Conservation (phyloP, 1,139 yeast species). For the Arxiozyma telluris region DNA sequence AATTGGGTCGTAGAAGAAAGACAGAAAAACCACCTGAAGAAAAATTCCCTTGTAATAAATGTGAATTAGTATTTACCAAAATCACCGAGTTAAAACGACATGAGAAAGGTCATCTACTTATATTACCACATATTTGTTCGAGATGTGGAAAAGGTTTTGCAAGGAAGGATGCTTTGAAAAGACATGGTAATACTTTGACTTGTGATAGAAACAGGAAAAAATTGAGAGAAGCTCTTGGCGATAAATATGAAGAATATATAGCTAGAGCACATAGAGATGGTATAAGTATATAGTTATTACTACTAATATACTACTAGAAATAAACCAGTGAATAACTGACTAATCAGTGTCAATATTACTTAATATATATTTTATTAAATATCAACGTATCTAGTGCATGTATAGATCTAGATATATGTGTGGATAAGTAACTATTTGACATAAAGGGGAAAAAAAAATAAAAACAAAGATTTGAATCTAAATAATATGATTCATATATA, state of each 20-base stretch:
- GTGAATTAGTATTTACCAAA: slow-evolving; percentile 26
- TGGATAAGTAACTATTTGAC: not conserved
- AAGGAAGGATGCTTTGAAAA: slow-evolving; percentile 67
- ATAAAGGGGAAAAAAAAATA: no score
- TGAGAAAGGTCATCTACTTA: slow-evolving; percentile 26
- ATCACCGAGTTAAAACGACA: slow-evolving; percentile 28
- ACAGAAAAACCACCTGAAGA: not conserved
- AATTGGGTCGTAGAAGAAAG: not conserved
- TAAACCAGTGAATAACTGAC: no score
- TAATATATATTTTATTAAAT: no score
- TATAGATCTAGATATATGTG: not conserved
- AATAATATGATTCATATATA: not conserved
- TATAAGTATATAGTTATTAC: slow-evolving; percentile 6
- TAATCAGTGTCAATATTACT: no score
- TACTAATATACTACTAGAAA: not conserved
- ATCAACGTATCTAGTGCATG: not conserved
- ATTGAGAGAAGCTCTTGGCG: slow-evolving; percentile 27
- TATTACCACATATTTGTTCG: slow-evolving; percentile 47
- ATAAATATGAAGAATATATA: slow-evolving; percentile 22
- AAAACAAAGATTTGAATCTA: no score
- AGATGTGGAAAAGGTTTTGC: slow-evolving; percentile 77
- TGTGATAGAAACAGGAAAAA: slow-evolving; percentile 60
- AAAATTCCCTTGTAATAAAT: slow-evolving; percentile 20
- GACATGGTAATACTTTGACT: slow-evolving; percentile 64
- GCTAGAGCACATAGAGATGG: slow-evolving; percentile 20